A percentile compares a stretch with the other conserved stretches of the same genome.
phyloP scores from a whole-genome alignment of 306 rosid genomes.

The Vigna hirtella region DNA sequence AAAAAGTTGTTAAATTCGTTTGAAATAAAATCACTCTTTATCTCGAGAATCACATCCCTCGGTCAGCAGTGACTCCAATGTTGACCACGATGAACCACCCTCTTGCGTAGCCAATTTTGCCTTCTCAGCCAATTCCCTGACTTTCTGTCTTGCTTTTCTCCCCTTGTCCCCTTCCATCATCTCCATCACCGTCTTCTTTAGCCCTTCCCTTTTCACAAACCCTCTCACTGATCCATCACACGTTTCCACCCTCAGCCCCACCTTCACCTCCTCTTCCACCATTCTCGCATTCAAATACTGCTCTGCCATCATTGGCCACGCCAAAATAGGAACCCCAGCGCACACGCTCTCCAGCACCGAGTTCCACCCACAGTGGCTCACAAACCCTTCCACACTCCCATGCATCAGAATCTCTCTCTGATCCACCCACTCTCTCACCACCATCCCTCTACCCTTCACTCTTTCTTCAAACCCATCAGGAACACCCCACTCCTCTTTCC shows the following conservation, averaged over 20 bases:
- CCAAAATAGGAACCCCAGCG: constrained; percentile 25
- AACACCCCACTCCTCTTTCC: not conserved
- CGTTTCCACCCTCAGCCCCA: constrained; percentile 32
- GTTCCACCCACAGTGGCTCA: constrained; percentile 11
- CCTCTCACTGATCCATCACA: constrained; percentile 16
- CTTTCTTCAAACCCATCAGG: constrained; percentile 9
- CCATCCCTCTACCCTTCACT: constrained; percentile 17
- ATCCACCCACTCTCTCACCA: constrained; percentile 29
- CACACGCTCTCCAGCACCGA: constrained; percentile 30
- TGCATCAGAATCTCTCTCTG: constrained; percentile 27
- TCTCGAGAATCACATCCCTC: not conserved
- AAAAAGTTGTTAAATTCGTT: too few relatives aligned
- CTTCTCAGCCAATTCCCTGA: not conserved
- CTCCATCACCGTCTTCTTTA: constrained; percentile 14
- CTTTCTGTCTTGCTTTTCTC: not conserved
- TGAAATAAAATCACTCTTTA: too few relatives aligned
- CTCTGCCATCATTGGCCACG: constrained; percentile 43
- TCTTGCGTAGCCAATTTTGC: constrained; percentile 13
- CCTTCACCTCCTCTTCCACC: constrained; percentile 31
- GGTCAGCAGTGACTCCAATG: not conserved
- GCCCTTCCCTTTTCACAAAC: constrained; percentile 13
- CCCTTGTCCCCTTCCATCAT: constrained; percentile 35
- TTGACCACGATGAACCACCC: constrained; percentile 34
- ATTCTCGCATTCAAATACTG: constrained; percentile 30
- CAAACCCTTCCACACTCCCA: constrained; percentile 18